phyloP scores from a whole-genome alignment of 2,329 filamentous ascomycete species.

The Tolypocladium cylindrosporum region DNA sequence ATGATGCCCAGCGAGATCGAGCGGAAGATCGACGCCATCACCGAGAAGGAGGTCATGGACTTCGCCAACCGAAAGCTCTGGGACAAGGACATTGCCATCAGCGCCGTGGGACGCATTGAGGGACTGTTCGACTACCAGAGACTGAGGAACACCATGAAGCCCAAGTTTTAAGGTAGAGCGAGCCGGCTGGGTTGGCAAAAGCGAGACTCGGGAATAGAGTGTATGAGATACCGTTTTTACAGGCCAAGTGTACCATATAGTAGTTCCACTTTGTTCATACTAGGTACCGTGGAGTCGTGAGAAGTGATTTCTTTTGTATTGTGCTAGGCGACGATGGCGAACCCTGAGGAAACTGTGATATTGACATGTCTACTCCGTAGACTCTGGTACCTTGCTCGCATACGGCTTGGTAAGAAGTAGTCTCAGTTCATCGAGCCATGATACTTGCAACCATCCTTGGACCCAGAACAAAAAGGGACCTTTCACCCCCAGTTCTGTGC shows the following conservation, averaged over 20 bases:
- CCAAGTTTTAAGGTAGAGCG: conserved; percentile 48
- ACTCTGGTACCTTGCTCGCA: too few species aligned
- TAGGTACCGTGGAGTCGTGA: conserved; percentile 21
- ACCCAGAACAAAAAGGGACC: too few species aligned
- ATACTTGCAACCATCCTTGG: neutral
- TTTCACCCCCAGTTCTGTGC: too few species aligned
- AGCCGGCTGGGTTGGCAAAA: conserved; percentile 20
- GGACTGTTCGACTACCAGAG: conserved; percentile 70
- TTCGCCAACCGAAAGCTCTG: conserved; percentile 93
- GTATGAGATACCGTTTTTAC: conserved; percentile 42
- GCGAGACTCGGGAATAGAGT: conserved; percentile 40
- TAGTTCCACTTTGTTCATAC: conserved; percentile 25
- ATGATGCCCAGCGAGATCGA: conserved; percentile 92
- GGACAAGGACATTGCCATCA: conserved; percentile 94
- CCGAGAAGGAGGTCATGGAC: conserved; percentile 93
- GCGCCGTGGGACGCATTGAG: conserved; percentile 88
- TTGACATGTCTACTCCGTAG: too few species aligned
- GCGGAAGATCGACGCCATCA: conserved; percentile 77
- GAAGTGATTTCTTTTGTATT: conserved; percentile 9
- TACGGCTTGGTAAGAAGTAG: too few species aligned
- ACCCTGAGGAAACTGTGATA: too few species aligned
- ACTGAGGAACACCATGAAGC: conserved; percentile 77
- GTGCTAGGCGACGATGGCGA: neutral
- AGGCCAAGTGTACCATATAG: conserved; percentile 46
- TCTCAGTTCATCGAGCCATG: neutral